Conservation (phyloP, 805 yeast species). For the Wickerhamiella alocasiicola region DNA sequence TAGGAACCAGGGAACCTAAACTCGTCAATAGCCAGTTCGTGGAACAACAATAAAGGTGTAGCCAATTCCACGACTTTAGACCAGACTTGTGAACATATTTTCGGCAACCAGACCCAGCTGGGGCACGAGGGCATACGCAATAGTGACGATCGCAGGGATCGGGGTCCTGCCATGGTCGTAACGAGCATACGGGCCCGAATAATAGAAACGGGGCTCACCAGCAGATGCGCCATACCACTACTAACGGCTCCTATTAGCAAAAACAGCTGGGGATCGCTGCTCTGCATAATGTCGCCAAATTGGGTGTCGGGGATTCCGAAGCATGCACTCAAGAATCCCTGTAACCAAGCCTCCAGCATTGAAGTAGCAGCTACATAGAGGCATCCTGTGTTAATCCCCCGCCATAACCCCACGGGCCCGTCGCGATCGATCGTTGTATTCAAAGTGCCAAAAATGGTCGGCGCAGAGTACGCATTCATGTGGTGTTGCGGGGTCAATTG, state of each 20-base stretch:
- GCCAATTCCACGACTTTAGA: slow-evolving; percentile 48
- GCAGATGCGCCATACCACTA: slow-evolving; percentile 54
- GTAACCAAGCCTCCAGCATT: slow-evolving; percentile 81
- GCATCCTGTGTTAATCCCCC: slow-evolving; percentile 69
- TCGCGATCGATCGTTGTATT: slow-evolving; percentile 50
- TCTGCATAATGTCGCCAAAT: slow-evolving; percentile 58
- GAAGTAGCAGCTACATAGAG: slow-evolving; percentile 60
- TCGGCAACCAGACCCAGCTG: slow-evolving; percentile 48
- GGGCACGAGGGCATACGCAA: slow-evolving; percentile 22
- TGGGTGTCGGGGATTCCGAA: slow-evolving; percentile 79
- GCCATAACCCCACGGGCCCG: slow-evolving; percentile 48
- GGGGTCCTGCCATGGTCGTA: slow-evolving; percentile 26
- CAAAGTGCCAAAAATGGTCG: slow-evolving; percentile 26
- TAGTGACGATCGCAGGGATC: slow-evolving; percentile 65
- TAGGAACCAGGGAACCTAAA: slow-evolving; percentile 49
- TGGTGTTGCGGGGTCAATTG: not conserved
- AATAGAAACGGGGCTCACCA: slow-evolving; percentile 69
- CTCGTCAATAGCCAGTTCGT: slow-evolving; percentile 51
- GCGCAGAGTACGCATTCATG: slow-evolving; percentile 13
- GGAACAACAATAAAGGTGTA: slow-evolving; percentile 54
- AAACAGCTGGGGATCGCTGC: slow-evolving; percentile 63
- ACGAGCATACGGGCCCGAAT: slow-evolving; percentile 67
- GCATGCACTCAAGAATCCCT: slow-evolving; percentile 74
- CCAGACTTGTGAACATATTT: slow-evolving; percentile 50
- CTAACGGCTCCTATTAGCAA: slow-evolving; percentile 57